Conservation (phyloP, 805 yeast genomes). For the Saturnispora saitoi region DNA sequence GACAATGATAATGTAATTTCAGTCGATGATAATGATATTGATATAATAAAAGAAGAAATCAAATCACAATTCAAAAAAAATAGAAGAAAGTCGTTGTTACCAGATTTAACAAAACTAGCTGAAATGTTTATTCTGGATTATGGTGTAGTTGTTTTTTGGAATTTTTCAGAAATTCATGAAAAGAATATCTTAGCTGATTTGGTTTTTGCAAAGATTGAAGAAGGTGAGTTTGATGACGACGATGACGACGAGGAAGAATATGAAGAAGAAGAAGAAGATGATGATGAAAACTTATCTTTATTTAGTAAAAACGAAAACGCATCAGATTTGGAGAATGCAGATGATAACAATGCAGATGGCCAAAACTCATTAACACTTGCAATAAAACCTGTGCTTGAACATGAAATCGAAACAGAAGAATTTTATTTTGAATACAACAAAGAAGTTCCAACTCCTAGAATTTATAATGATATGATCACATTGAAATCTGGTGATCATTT, state of each 20-base stretch:
- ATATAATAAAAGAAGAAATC: not conserved
- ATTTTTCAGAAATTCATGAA: conserved; percentile 85
- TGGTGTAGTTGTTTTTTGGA: conserved; percentile 98
- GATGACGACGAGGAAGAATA: conserved; percentile 31
- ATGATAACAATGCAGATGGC: conserved; percentile 9
- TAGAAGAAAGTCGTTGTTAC: conserved; percentile 18
- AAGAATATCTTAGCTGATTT: conserved; percentile 89
- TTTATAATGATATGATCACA: conserved; percentile 91
- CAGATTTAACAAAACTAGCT: conserved; percentile 56
- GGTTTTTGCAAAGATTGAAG: conserved; percentile 48
- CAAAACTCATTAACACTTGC: conserved; percentile 34
- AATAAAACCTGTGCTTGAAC: conserved; percentile 70
- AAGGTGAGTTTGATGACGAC: conserved; percentile 35
- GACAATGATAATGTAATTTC: not conserved
- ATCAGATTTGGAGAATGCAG: not conserved
- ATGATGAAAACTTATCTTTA: conserved; percentile 4
- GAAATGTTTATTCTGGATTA: conserved; percentile 85
- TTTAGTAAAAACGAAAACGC: conserved; percentile 4
- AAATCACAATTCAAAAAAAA: not conserved
- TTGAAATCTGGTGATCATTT: conserved; percentile 85
- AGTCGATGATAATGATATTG: not conserved
- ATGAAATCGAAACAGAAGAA: conserved; percentile 89
- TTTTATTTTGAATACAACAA: conserved; percentile 60
- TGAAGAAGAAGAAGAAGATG: conserved; percentile 19
- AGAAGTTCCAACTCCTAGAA: conserved; percentile 46